A percentile compares a stretch with the other conserved stretches of the same genome.
Evolutionary conservation across 345 rosid genomes (phyloP).

Genomic region (Trapa bicornis): DNA sequence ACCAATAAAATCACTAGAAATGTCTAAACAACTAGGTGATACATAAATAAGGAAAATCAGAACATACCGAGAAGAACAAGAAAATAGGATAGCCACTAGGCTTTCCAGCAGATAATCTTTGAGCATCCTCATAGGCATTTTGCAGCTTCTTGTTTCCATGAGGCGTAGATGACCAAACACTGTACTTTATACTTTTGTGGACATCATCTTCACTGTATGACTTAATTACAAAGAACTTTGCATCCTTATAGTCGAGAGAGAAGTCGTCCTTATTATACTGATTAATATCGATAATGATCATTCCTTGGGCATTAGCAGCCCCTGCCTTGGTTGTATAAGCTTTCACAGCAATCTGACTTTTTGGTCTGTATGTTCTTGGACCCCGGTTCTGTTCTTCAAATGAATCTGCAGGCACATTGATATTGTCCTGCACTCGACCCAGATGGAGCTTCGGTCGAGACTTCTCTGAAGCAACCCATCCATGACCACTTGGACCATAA

Average conservation of each 20-base stretch:
- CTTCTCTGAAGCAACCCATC: constrained; percentile 29
- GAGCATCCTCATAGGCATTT: constrained; percentile 64
- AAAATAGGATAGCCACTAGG: constrained; percentile 59
- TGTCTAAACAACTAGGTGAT: background rate
- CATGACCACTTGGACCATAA: constrained; percentile 26
- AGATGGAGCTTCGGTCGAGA: constrained; percentile 30
- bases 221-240: constrained; percentile 80
- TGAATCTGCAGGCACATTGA: constrained; percentile 26
- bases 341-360: constrained; percentile 48
- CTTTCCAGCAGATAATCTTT: constrained; percentile 39
- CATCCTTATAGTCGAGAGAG: constrained; percentile 37
- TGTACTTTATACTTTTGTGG: constrained; percentile 92
- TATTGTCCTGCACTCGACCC: constrained; percentile 24
- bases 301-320: constrained; percentile 42
- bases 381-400: constrained; percentile 53
- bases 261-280: constrained; percentile 74
- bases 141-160: constrained; percentile 93
- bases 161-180: constrained; percentile 89
- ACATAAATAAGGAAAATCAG: background rate
- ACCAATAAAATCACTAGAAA: background rate
- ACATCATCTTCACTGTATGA: constrained; percentile 98
- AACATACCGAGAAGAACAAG: constrained; percentile 81
- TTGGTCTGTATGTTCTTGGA: constrained; percentile 41
- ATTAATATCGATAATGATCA: constrained; percentile 43
- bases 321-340: constrained; percentile 57